Base-by-base conservation (phyloP, 768 basidiomycete genomes). In the Russula sp. region DNA sequence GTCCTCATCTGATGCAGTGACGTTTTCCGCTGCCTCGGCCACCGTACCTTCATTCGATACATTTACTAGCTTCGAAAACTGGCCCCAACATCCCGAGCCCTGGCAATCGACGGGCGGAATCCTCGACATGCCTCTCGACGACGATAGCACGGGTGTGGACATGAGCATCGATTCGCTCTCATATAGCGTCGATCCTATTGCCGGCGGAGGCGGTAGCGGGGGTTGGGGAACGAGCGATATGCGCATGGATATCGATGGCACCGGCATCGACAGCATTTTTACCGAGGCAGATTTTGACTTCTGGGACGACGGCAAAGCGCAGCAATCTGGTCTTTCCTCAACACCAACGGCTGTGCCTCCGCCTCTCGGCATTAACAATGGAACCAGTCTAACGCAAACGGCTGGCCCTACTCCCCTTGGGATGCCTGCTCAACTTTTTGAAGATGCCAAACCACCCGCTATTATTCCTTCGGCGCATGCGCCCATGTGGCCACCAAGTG, bases 271-370 rank as follows among this genome's bases (percentile, higher is more conserved):
- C 55, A 73, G 71, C 35, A 68, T 73, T 39, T 86, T 93, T 68
- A 92, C 91, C 0, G 91, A 94, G 56, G 91, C 92, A 59, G 91
- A 94, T 72, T 94, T 94, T 72, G 87, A 83, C 71, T 94, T 91
- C 73, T 94, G 93, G 70, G 90, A 94, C 16, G 57, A 63, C 70
- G 79, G 66, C 6, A 68, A 68, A 57, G 65, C 65, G 8, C 47
- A 78, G 31, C 85, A 84, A 0, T 76, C 80, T 1, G 63, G 67
- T 34, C 61, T 68, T 49, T 57, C 70, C 8, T 70, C 73, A 37
- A 40, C 69, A 42, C 48, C 61, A 1, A 57, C 65, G 22, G 31
- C 72, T 45, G 67, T 68, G 13, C 62, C 70, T 32, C 62, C 70
- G 0, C 53, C 71, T 14, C 63, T 70, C 18, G 68, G 60, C 55